Evolutionary conservation across 2,329 filamentous ascomycete species (phyloP).

Genomic region (Colletotrichum sansevieriae): DNA sequence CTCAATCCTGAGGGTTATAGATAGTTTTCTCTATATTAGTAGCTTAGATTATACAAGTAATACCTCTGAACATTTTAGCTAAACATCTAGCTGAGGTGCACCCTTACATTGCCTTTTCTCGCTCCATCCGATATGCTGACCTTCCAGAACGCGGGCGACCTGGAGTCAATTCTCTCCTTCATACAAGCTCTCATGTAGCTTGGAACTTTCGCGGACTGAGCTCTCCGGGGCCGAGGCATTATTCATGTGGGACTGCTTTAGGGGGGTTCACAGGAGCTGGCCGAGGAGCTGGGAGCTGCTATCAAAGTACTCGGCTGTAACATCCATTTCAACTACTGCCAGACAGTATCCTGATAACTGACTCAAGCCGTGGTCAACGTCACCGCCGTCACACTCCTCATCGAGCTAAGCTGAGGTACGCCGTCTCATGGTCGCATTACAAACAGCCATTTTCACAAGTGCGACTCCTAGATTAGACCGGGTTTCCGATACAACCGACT

Average conservation of each 20-base stretch:
- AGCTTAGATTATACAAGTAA: too few species aligned
- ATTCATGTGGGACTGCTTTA: conserved; percentile 4
- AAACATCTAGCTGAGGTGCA: background rate
- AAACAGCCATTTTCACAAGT: background rate
- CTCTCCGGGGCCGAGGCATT: conserved; percentile 34
- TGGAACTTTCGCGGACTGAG: conserved; percentile 6
- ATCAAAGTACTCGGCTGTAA: background rate
- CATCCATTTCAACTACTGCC: too few species aligned
- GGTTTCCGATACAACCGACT: conserved; percentile 7
- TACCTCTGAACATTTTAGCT: background rate
- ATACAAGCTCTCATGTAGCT: background rate
- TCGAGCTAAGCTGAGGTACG: conserved; percentile 1
- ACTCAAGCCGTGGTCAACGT: conserved; percentile 13
- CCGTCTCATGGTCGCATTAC: conserved; percentile 22
- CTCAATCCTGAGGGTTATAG: too few species aligned
- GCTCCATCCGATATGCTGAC: conserved; percentile 11
- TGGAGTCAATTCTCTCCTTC: background rate
- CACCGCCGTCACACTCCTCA: conserved; percentile 8
- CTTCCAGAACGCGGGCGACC: background rate
- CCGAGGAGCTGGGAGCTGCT: background rate
- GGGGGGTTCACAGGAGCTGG: conserved; percentile 9
- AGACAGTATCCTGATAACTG: conserved; percentile 22
- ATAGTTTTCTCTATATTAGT: too few species aligned
- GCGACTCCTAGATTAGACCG: background rate
- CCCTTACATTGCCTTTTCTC: background rate